Evolutionary conservation across 2,329 filamentous ascomycete species (phyloP), one percentile per base, ranked within the genome.

Genomic region (Colletotrichum ledebouriae): DNA sequence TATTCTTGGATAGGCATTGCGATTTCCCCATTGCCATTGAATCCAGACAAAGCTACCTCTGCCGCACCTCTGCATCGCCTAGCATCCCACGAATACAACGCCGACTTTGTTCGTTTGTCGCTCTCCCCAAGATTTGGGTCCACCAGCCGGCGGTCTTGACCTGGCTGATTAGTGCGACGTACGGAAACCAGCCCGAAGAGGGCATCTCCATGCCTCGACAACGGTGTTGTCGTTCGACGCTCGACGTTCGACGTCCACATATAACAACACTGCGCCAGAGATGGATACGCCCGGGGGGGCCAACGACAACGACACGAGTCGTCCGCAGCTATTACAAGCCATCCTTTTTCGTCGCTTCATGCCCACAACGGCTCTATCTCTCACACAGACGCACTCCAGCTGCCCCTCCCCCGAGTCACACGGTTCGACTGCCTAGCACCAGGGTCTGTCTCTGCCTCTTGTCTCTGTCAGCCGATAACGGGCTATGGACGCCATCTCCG

Each of bases 351-450:
- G 22, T 34, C 34, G 41, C 58, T 59, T 59, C 13, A n/a, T 29
- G 29, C 29, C 61, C 61, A 44, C 37, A 57, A 22, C 39, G 37
- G 37, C 33, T 29, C 44, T 7, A 55, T 33, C 42, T 49, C 42
- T 47, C 50, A 46, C n/a, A 34, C 50, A 44, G 29, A 29, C 29
- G 7, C 20, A 55, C 56, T 42, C 44, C 50, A 34, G 34, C 37
- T 63, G 22, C 53, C 50, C 49, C 59, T 61, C 59, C 46, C 57
- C 44, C 44, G 17, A 34, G 57, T 50, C 44, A 50, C 33, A 53
- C 47, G 47, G 59, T n/a, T 53, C 6, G 58, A 44, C 47, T 47
- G 22, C 37, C 47, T 53, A 37, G 47, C 37, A 34, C 34, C 33
- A 59, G 57, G 34, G 57, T 39, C 41, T 29, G 22, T 34, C 57